Evolutionary conservation across 1,284 basidiomycete species (phyloP).

Genomic region (Trichosporon faecale): DNA sequence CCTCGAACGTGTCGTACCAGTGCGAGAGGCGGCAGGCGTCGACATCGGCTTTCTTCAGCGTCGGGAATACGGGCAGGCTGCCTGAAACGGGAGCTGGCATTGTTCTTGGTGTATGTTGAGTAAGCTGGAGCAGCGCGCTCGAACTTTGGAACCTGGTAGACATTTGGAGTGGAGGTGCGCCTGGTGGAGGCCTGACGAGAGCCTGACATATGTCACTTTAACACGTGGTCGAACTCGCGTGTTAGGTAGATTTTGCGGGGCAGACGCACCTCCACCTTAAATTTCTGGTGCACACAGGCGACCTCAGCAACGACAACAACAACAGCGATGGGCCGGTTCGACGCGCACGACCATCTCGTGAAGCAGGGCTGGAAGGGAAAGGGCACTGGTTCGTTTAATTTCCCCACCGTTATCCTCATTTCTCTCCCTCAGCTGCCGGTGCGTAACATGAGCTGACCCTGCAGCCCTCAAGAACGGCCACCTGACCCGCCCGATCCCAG

Average conservation of each 20-base stretch:
- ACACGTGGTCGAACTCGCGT: not conserved
- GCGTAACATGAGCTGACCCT: not conserved
- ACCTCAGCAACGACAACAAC: constrained; percentile 1
- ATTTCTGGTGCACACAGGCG: not conserved
- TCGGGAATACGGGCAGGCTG: constrained; percentile 12
- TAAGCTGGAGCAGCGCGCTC: not conserved
- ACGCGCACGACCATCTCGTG: constrained; percentile 71
- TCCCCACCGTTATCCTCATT: not conserved
- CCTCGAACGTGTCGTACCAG: constrained; percentile 77
- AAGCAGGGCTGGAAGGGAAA: constrained; percentile 83
- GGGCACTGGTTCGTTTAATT: constrained; percentile 57
- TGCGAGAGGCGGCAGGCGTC: constrained; percentile 77
- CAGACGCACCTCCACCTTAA: constrained; percentile 4
- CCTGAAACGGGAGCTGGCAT: constrained; percentile 22
- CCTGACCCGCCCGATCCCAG: constrained; percentile 63
- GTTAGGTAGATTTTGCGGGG: not conserved
- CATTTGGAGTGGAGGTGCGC: constrained; percentile 16
- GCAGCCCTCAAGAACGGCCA: constrained; percentile 52
- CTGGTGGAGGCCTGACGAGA: not conserved
- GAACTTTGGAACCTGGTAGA: not conserved
- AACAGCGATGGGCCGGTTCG: constrained; percentile 59
- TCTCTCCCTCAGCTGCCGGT: not conserved
- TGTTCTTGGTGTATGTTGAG: not conserved
- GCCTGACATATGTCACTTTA: not conserved
- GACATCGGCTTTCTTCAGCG: constrained; percentile 15